Percentiles rank a stretch among this genome's conserved stretches.
phyloP scores from a whole-genome alignment of 108 stramenopile genomes.

The Cyclotella distinguenda region DNA sequence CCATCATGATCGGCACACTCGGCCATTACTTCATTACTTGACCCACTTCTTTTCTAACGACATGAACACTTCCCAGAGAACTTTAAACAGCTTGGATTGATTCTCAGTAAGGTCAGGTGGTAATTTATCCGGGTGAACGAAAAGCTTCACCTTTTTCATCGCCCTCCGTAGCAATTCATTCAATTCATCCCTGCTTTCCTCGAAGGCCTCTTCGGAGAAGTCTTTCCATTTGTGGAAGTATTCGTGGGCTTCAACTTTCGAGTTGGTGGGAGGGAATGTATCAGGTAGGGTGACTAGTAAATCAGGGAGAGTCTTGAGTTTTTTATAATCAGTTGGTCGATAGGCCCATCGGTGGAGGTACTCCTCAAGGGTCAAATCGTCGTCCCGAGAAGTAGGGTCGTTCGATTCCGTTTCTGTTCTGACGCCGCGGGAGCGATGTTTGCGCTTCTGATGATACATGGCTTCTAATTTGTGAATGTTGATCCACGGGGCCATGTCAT shows the following conservation, averaged over 20 bases:
- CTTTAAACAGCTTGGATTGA: conserved; percentile 36
- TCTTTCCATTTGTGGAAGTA: conserved; percentile 22
- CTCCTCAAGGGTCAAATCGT: conserved; percentile 6
- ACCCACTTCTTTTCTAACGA: not conserved
- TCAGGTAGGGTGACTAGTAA: conserved; percentile 6
- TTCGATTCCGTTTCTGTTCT: not conserved
- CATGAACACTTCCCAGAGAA: conserved; percentile 46
- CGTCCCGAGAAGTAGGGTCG: not conserved
- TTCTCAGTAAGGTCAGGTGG: conserved; percentile 38
- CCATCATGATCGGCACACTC: too few species aligned
- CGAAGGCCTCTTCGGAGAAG: conserved; percentile 36
- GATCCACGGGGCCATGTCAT: conserved; percentile 25
- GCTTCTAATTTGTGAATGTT: conserved; percentile 22
- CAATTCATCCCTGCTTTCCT: conserved; percentile 17
- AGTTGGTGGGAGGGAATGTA: conserved; percentile 11
- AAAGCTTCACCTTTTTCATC: conserved; percentile 36
- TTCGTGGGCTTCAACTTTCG: conserved; percentile 18
- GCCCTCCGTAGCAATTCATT: conserved; percentile 14
- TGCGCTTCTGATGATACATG: conserved; percentile 11
- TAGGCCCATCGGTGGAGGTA: conserved; percentile 30
- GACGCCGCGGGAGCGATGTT: not conserved
- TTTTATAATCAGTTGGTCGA: conserved; percentile 1
- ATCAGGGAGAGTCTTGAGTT: not conserved
- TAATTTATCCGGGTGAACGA: conserved; percentile 52
- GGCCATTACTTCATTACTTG: too few species aligned